Conservation (phyloP, 108 stramenopile species). For the Nitzschia palea region DNA sequence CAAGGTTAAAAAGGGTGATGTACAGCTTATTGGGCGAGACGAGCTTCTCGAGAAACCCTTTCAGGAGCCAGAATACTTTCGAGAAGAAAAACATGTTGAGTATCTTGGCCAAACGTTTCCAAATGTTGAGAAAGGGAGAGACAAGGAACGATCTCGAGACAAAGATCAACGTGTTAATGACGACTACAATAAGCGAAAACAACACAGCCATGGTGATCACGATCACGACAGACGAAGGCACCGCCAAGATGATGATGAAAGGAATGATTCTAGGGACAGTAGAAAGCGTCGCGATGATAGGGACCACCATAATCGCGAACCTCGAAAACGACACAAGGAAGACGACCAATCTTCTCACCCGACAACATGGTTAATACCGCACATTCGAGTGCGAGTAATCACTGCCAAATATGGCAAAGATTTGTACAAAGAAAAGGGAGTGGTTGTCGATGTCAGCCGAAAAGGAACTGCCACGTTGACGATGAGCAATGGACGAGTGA, state of each 20-base stretch:
- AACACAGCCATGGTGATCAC: neutral
- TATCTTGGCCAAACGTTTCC: no score
- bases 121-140: conserved; percentile 12
- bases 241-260: neutral
- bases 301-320: conserved; percentile 12
- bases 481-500: conserved; percentile 61
- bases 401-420: conserved; percentile 63
- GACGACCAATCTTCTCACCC: neutral
- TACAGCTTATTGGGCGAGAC: conserved; percentile 52
- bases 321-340: conserved; percentile 3
- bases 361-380: conserved; percentile 69
- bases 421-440: conserved; percentile 73
- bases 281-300: conserved; percentile 2
- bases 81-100: neutral
- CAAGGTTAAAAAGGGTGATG: conserved; percentile 59
- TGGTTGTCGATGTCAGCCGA: conserved; percentile 74
- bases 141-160: conserved; percentile 8
- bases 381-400: conserved; percentile 83
- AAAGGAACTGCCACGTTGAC: conserved; percentile 57
- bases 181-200: conserved; percentile 14
- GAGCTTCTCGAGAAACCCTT: conserved; percentile 71
- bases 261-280: neutral
- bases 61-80: conserved; percentile 11
- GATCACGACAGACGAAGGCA: conserved; percentile 2
- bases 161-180: conserved; percentile 15